A percentile compares a stretch with the other conserved stretches of the same genome.
Conservation (phyloP, 345 rosid genomes). For the Populus tremula region DNA sequence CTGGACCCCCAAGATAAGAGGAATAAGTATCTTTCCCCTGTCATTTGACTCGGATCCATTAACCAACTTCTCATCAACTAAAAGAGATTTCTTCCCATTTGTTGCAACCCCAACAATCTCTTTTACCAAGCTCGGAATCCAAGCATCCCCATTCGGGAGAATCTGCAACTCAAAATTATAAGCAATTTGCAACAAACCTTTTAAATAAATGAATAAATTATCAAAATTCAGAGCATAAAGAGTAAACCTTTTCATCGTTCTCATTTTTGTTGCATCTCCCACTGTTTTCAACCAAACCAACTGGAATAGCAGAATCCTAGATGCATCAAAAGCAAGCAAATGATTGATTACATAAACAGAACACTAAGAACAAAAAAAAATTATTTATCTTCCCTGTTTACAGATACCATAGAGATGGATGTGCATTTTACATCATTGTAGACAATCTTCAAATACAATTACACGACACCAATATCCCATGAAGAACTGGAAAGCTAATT, state of each 20-base stretch:
- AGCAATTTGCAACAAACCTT: not conserved
- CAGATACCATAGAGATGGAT: not conserved
- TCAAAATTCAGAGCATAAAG: slow-evolving; percentile 3
- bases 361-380: not conserved
- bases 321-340: slow-evolving; percentile 18
- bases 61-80: slow-evolving; percentile 65
- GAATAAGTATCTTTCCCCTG: slow-evolving; percentile 62
- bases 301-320: slow-evolving; percentile 51
- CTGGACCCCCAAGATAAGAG: slow-evolving; percentile 60
- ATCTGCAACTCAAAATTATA: slow-evolving; percentile 32
- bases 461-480: not conserved
- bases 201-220: not conserved
- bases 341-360: not conserved
- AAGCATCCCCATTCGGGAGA: slow-evolving; percentile 65
- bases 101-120: slow-evolving; percentile 60
- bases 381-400: not conserved
- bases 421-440: no score
- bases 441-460: not conserved
- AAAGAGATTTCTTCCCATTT: slow-evolving; percentile 48
- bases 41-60: slow-evolving; percentile 69
- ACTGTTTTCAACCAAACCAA: slow-evolving; percentile 74
- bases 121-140: slow-evolving; percentile 68
- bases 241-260: slow-evolving; percentile 61
- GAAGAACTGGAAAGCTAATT: not conserved
- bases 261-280: slow-evolving; percentile 86